phyloP scores from a whole-genome alignment of 164 flowering plant genomes.

The Liriodendron chinense region DNA sequence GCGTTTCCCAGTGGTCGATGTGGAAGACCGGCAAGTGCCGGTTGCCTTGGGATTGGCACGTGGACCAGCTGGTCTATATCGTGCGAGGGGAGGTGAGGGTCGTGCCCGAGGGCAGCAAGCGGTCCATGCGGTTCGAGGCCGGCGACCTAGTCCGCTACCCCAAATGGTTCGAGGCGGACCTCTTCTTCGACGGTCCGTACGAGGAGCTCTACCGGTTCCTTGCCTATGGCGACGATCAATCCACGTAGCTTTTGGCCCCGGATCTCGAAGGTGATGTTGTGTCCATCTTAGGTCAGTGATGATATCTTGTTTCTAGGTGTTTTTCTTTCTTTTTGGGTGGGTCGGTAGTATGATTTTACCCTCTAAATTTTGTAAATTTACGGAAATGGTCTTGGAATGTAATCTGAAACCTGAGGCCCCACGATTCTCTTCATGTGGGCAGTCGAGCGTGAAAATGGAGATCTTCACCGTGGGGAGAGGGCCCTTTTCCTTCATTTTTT shows the following conservation, averaged over 20 bases:
- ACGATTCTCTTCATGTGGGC: too few relatives aligned
- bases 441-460: too few relatives aligned
- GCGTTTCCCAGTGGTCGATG: conserved; percentile 65
- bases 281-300: too few relatives aligned
- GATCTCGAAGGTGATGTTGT: too few relatives aligned
- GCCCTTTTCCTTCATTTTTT: too few relatives aligned
- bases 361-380: too few relatives aligned
- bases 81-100: conserved; percentile 87
- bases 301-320: too few relatives aligned
- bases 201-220: conserved; percentile 74
- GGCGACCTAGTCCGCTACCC: conserved; percentile 89
- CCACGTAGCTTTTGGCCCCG: background rate
- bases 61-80: conserved; percentile 75
- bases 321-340: too few relatives aligned
- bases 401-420: too few relatives aligned
- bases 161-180: conserved; percentile 92
- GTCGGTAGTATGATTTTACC: too few relatives aligned
- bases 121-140: conserved; percentile 58
- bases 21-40: conserved; percentile 83
- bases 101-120: conserved; percentile 62
- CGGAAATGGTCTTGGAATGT: too few relatives aligned
- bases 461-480: too few relatives aligned
- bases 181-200: conserved; percentile 72
- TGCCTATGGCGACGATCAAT: conserved; percentile 72
- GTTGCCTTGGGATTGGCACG: conserved; percentile 92